Evolutionary conservation across 805 yeast species (phyloP), one percentile per base, ranked within the genome.

Genomic region (Candida oleophila): DNA sequence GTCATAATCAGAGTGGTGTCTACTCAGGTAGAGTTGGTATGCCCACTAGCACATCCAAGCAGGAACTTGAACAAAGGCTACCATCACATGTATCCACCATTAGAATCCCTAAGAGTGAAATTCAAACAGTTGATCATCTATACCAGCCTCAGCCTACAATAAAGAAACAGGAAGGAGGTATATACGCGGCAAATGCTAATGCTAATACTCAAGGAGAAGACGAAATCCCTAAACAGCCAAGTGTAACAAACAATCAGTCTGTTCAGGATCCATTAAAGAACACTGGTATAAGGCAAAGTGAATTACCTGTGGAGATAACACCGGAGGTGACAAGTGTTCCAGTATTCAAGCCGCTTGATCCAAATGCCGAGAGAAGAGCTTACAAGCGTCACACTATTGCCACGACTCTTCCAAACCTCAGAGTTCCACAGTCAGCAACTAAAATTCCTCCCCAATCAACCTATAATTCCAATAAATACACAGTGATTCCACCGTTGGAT

Each of bases 131-230:
- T 4, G 40, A 42, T 12, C 45, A 42, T 22, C n/a, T 35, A 15
- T 42, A 34, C 18, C 45, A 42, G 16, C 45, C 45, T 4, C 38
- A 34, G n/a, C 45, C 45, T 11, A 15, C 32, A 15, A 36, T 42
- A 16, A 22, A 42, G 33, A 22, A 34, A 42, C 30, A 42, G 28
- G 22, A 19, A 25, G n/a, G n/a, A n/a, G n/a, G n/a, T n/a, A n/a
- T n/a, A n/a, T n/a, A n/a, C n/a, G n/a, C n/a, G n/a, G n/a, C n/a
- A n/a, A n/a, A n/a, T n/a, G n/a, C n/a, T n/a, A n/a, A n/a, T n/a
- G n/a, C n/a, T n/a, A n/a, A n/a, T n/a, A n/a, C n/a, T n/a, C n/a
- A n/a, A n/a, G n/a, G n/a, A n/a, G n/a, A n/a, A n/a, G n/a, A n/a
- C n/a, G n/a, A n/a, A n/a, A n/a, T n/a, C n/a, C n/a, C n/a, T n/a